A percentile compares a stretch with the other conserved stretches of the same genome.
Conservation (phyloP, 2,329 filamentous ascomycete genomes). For the Bipolaris sorokiniana region DNA sequence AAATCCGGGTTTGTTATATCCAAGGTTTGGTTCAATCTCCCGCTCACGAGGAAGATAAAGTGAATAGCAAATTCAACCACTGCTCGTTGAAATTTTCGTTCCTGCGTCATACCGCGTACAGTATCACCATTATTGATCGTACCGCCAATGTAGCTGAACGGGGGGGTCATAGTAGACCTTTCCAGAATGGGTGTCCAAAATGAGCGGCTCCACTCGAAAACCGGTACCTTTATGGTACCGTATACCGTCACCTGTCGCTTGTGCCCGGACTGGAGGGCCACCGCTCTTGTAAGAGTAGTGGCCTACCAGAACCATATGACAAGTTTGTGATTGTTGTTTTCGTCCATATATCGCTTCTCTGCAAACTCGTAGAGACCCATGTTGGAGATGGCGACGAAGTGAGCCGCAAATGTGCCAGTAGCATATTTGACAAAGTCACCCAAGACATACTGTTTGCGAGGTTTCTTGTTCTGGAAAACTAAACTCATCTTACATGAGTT, state of each 20-base stretch:
- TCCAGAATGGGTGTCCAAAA: background rate
- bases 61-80: constrained; percentile 11
- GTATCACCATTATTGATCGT: too few relatives aligned
- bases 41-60: constrained; percentile 9
- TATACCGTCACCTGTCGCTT: background rate
- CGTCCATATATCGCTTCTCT: background rate
- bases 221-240: background rate
- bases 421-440: background rate
- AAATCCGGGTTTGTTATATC: constrained; percentile 2
- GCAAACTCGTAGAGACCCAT: background rate
- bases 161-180: background rate
- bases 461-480: background rate
- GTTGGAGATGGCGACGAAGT: background rate
- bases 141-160: background rate
- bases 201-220: background rate
- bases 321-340: background rate
- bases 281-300: background rate
- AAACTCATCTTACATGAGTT: background rate
- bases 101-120: background rate
- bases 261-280: constrained; percentile 12
- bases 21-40: background rate
- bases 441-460: background rate
- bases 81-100: background rate
- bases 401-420: background rate
- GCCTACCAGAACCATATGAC: background rate